Percentiles rank a stretch among this genome's conserved stretches.
Conservation (phyloP, 1,284 basidiomycete species). For the Takashimella koratensis region DNA sequence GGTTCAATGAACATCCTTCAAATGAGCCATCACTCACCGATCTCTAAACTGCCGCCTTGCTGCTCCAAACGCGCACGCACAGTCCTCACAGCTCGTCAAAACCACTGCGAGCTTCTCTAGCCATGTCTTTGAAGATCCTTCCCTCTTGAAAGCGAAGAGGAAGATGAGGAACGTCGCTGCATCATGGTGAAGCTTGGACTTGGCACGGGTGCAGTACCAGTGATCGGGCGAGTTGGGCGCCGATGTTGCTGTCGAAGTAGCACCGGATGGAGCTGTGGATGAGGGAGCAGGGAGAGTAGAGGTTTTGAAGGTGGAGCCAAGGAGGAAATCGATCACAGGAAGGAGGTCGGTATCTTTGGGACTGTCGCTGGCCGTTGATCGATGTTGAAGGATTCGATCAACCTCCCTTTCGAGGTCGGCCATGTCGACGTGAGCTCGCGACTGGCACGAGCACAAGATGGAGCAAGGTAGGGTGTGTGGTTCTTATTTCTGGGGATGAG, state of each 20-base stretch:
- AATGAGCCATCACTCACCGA: constrained; percentile 57
- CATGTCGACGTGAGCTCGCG: no score
- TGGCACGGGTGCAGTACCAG: constrained; percentile 39
- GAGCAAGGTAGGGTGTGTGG: no score
- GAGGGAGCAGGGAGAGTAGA: constrained; percentile 11
- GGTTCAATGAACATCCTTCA: no score
- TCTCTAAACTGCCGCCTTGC: constrained; percentile 60
- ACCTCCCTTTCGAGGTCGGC: constrained; percentile 21
- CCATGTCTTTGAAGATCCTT: constrained; percentile 61
- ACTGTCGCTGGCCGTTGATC: constrained; percentile 16
- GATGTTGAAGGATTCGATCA: constrained; percentile 33
- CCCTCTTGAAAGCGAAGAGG: constrained; percentile 67
- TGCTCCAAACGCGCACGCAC: constrained; percentile 62
- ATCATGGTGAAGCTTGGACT: constrained; percentile 20
- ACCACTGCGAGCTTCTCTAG: constrained; percentile 58
- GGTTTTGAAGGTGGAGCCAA: constrained; percentile 8
- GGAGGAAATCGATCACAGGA: constrained; percentile 58
- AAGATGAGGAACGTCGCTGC: constrained; percentile 74
- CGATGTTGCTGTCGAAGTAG: no score
- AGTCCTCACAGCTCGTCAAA: constrained; percentile 61
- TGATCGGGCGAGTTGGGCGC: constrained; percentile 19
- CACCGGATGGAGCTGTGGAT: no score
- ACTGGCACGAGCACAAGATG: no score
- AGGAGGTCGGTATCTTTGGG: constrained; percentile 55
- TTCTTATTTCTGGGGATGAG: no score